These are phyloP conservation scores for Ceratobasidium sp. DNA, from an alignment of 1,284 basidiomycete species.

Conservation along the genomic window DNA sequence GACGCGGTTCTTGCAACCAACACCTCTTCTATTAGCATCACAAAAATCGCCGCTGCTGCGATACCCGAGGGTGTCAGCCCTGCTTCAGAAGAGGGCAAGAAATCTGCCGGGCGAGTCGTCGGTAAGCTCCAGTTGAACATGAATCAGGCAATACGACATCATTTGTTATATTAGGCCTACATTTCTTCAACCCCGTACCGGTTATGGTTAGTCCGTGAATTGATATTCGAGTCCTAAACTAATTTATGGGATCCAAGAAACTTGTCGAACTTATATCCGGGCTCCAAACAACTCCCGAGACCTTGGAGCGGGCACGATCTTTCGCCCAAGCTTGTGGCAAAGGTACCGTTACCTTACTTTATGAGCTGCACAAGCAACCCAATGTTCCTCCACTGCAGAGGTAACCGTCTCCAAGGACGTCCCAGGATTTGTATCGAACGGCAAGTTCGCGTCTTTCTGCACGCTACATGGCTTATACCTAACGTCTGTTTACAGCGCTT, in stretches of 20 bases:
- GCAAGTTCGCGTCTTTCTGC: not conserved
- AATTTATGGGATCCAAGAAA: slow-evolving; percentile 68
- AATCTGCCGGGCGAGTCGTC: slow-evolving; percentile 76
- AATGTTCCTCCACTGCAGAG: slow-evolving; percentile 64
- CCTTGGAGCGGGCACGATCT: slow-evolving; percentile 78
- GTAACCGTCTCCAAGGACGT: slow-evolving; percentile 90
- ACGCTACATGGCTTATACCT: not conserved
- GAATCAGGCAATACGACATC: not conserved
- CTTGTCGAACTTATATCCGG: slow-evolving; percentile 93
- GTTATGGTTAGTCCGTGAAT: slow-evolving; percentile 76
- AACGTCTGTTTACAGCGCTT: slow-evolving; percentile 59
- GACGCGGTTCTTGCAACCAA: slow-evolving; percentile 91
- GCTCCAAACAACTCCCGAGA: slow-evolving; percentile 86
- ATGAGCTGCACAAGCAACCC: not conserved
- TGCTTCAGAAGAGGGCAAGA: slow-evolving; percentile 71
- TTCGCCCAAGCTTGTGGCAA: slow-evolving; percentile 94
- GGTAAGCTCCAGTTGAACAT: slow-evolving; percentile 61
- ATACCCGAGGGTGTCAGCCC: slow-evolving; percentile 68
- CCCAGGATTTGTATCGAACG: slow-evolving; percentile 91
- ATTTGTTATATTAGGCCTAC: slow-evolving; percentile 70
- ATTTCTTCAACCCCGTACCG: slow-evolving; percentile 97
- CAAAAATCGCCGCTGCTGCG: slow-evolving; percentile 89
- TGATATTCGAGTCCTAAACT: slow-evolving; percentile 19
- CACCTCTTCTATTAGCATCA: slow-evolving; percentile 94
- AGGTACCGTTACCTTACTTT: slow-evolving; percentile 62